Conservation (phyloP, 108 stramenopile genomes). For the Nannochloropsis oceanica region DNA sequence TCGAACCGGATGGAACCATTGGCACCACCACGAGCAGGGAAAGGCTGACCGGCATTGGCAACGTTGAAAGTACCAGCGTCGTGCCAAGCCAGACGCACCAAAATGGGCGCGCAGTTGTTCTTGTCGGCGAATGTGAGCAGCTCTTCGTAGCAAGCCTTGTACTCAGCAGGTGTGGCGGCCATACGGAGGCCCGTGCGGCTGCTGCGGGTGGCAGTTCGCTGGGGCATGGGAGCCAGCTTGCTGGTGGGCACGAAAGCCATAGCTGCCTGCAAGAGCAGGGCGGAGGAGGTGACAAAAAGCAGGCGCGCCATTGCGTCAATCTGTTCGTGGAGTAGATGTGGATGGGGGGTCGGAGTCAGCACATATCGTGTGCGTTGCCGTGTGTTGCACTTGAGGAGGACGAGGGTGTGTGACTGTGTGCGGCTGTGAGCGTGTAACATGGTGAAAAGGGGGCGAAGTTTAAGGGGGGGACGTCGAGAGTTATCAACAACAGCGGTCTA, state of each 20-base stretch:
- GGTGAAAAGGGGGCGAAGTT: no score
- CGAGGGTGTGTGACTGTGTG: no score
- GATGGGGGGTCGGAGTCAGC: no score
- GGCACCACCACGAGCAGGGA: conserved; percentile 28
- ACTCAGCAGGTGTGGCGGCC: not conserved
- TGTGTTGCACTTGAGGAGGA: not conserved
- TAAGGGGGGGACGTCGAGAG: no score
- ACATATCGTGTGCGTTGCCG: not conserved
- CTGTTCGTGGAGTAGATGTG: not conserved
- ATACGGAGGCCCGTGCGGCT: not conserved
- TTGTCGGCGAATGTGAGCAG: not conserved
- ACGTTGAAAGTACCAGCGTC: conserved; percentile 24
- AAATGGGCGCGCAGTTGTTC: conserved; percentile 17
- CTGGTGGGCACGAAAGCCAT: not conserved
- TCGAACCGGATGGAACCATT: conserved; percentile 44
- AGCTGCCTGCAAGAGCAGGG: not conserved
- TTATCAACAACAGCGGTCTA: no score
- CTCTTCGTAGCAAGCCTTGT: not conserved
- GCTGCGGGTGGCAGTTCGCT: not conserved
- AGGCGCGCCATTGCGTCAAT: not conserved
- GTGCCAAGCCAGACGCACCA: conserved; percentile 39
- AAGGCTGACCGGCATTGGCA: not conserved
- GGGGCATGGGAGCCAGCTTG: not conserved
- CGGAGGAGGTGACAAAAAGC: not conserved
- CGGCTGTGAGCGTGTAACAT: no score